Base-by-base conservation (phyloP, 2,329 filamentous ascomycete species). In the Tolypocladium album region DNA sequence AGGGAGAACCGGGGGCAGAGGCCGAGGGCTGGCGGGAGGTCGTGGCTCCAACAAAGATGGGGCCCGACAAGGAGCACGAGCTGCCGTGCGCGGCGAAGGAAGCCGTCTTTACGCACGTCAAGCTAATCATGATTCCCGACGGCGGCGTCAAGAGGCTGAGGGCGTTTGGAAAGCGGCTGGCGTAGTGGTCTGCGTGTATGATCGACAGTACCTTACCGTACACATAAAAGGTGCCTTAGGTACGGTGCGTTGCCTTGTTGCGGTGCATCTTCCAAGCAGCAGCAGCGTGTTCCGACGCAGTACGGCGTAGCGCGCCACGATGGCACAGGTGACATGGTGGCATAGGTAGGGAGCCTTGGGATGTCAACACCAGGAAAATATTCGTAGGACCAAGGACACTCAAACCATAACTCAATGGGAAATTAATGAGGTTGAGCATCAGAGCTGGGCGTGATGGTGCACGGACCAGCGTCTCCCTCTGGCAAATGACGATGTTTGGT, bases 91-190 rank as follows among this genome's bases (percentile, higher is more conserved):
- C 79, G 60, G 77, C 84, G 22, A 76, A 80, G 65, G 83, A 84
- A 43, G 80, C 78, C 70, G 76, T 79, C 2, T 89, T 90, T 68
- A 91, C 88, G 15, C 92, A 94, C 75, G 86, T 92, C 27, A 97
- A 96, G 81, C 79, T 97, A 71, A 89, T 90, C 40, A 94, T 97
- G 71, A 90, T 96, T 66, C 93, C 93, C 0, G 92, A 97, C 73
- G 92, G 93, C 40, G 92, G 93, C 31, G 89, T 97, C 3, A 96
- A 96, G 84, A 80, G 92, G 64, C 82, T 97, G 65, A 84, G 91
- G 59, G 71, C 68, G 42, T 73, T 73, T 67, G 73, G 73, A 27
- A 74, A 67, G 65, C 68, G 73, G 58, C 9, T 39, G 22, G 42
- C 40, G 13, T 38, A 24, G 12, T n/a, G 11, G 34, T 4, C 15